Evolutionary conservation across 768 basidiomycete genomes (phyloP).

Genomic region (Lactarius evosmus): DNA sequence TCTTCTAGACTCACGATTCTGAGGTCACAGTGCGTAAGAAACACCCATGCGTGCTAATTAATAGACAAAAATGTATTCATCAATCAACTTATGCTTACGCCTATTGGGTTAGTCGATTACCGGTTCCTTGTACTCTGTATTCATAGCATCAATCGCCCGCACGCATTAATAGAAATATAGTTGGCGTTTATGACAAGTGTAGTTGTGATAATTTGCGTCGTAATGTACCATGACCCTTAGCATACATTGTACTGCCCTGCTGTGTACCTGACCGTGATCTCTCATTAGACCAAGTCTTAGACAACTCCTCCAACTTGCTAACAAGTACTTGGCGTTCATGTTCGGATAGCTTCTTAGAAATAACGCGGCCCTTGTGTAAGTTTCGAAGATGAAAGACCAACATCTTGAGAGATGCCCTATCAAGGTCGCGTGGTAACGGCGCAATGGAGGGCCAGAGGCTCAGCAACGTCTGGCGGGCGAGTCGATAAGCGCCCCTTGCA

Average conservation of each 20-base stretch:
- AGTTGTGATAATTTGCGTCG: not conserved
- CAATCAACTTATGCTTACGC: constrained; percentile 5
- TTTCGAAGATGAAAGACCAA: constrained; percentile 50
- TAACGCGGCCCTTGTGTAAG: constrained; percentile 30
- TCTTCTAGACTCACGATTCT: constrained; percentile 54
- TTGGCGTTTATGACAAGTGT: constrained; percentile 8
- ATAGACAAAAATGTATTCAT: constrained; percentile 1
- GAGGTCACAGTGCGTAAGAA: constrained; percentile 4
- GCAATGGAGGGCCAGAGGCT: constrained; percentile 60
- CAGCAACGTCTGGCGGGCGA: constrained; percentile 53
- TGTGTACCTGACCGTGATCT: constrained; percentile 5
- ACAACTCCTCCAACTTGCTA: constrained; percentile 39
- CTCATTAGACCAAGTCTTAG: constrained; percentile 44
- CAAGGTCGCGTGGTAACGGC: constrained; percentile 54
- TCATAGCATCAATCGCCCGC: constrained; percentile 3
- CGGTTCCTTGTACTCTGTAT: constrained; percentile 11
- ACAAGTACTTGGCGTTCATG: constrained; percentile 39
- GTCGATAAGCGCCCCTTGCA: constrained; percentile 47
- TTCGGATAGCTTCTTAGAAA: constrained; percentile 33
- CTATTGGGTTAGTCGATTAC: constrained; percentile 11
- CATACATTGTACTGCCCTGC: constrained; percentile 2
- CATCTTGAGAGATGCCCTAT: constrained; percentile 42
- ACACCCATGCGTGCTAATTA: not conserved
- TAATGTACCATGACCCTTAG: constrained; percentile 9
- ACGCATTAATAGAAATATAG: constrained; percentile 15